Percentiles rank a stretch among this genome's conserved stretches.
Conservation (phyloP, 2,329 filamentous ascomycete species). For the Microcyclospora pomicola region DNA sequence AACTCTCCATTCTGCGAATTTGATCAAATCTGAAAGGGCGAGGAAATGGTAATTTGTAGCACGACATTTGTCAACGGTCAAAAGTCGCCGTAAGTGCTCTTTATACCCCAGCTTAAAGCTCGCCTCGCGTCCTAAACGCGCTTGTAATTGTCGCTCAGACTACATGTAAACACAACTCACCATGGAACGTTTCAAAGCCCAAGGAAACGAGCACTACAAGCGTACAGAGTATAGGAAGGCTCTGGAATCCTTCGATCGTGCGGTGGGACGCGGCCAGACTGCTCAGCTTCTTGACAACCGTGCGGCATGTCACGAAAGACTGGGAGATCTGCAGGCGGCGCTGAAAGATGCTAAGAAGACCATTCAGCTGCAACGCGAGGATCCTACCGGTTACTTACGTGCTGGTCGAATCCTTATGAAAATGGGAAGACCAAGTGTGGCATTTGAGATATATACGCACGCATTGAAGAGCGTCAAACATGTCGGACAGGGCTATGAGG, state of each 20-base stretch:
- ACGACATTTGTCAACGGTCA: no score
- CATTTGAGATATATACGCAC: constrained; percentile 43
- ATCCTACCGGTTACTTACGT: constrained; percentile 45
- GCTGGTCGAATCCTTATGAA: constrained; percentile 36
- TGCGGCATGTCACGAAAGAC: constrained; percentile 41
- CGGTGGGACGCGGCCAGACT: constrained; percentile 17
- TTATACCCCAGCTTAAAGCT: no score
- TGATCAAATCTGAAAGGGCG: no score
- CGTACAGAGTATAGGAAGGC: constrained; percentile 31
- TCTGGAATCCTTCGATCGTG: constrained; percentile 22
- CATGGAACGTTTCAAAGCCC: constrained; percentile 18
- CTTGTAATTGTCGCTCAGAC: no score
- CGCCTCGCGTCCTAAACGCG: no score
- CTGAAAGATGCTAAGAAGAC: constrained; percentile 44
- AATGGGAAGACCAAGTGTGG: constrained; percentile 38
- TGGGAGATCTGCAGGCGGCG: constrained; percentile 36
- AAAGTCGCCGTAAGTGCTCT: no score
- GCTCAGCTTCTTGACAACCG: constrained; percentile 39
- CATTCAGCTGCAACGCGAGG: constrained; percentile 36
- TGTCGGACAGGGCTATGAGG: constrained; percentile 22
- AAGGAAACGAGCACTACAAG: constrained; percentile 31
- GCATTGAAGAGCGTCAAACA: constrained; percentile 40
- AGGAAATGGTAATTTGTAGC: no score
- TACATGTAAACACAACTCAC: neutral
- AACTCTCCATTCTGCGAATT: no score